Base-by-base conservation (phyloP, 164 flowering plant species). In the Houttuynia cordata region DNA sequence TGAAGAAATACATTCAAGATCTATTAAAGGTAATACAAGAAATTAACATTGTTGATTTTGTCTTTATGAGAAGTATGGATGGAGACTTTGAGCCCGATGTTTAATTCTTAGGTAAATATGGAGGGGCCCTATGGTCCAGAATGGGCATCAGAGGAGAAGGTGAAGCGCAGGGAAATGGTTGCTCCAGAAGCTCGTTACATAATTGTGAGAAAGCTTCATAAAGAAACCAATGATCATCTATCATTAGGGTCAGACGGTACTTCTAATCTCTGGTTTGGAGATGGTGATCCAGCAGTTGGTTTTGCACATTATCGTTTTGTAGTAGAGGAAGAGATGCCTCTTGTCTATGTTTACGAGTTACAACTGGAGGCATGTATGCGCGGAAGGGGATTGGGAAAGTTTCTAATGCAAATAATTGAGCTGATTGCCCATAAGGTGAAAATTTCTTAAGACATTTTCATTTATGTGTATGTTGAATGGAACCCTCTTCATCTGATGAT, bases 131-230 rank as follows among this genome's bases (percentile, higher is more conserved):
- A 67, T 73, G 96, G 96, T 66, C 50, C 72, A 45, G 95, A 94
- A 57, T 94, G 97, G 97, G 73, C 81, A 2, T 49, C 56, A 0
- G 96, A 94, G 69, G 93, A 85, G 75, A 88, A 88, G 76, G 76
- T 85, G 57, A 91, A 94, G 79, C 79, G 81, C 34, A 77, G 83
- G 67, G 96, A 88, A 61, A 94, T 94, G 96, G 88, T 83, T 70
- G 69, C 89, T 54, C 70, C 84, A 12, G 93, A 87, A 68, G 97
- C 96, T 39, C 86, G 81, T 17, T 94, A 91, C 70, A 71, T 94
- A 67, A 83, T 94, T 80, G 83, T 82, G 13, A 68, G 74, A 62
- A 76, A 82, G 55, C 37, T 61, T 57, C 55, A 68, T 52, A 64
- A 68, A 78, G 67, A 69, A 51, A 60, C 63, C 59, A 60, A 53